Evolutionary conservation across 2,329 filamentous ascomycete genomes (phyloP).

Genomic region (Paecilomyces formosus): DNA sequence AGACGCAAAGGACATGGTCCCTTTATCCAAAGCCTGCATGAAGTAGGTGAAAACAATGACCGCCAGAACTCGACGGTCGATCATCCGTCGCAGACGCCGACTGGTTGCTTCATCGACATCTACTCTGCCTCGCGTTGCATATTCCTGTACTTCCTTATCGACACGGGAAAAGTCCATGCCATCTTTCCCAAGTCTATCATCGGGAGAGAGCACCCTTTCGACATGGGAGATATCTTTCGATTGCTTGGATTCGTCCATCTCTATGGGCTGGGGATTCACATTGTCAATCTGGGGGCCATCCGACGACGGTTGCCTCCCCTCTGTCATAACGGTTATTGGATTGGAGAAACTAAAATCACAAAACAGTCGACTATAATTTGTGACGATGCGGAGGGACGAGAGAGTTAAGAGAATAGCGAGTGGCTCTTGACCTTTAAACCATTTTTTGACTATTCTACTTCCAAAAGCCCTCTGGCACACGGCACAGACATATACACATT

Average conservation of each 20-base stretch:
- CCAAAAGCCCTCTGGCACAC: neutral
- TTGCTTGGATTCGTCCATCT: constrained; percentile 3
- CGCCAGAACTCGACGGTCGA: constrained; percentile 59
- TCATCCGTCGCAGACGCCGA: constrained; percentile 53
- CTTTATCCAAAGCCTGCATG: constrained; percentile 47
- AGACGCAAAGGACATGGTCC: constrained; percentile 33
- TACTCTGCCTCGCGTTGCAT: constrained; percentile 51
- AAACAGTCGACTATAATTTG: neutral
- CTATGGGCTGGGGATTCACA: neutral
- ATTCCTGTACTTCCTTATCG: constrained; percentile 64
- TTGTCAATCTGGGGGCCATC: neutral
- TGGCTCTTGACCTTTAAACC: neutral
- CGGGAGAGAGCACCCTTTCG: constrained; percentile 42
- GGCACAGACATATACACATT: neutral
- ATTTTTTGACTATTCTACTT: neutral
- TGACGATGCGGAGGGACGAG: neutral
- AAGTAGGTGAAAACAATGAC: constrained; percentile 72
- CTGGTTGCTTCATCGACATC: constrained; percentile 55
- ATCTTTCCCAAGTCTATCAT: constrained; percentile 42
- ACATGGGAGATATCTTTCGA: constrained; percentile 37
- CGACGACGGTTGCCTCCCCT: neutral
- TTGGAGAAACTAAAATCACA: neutral
- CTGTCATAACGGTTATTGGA: neutral
- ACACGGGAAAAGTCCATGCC: constrained; percentile 51
- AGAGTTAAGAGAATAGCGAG: neutral